phyloP scores from a whole-genome alignment of 495 filamentous ascomycete genomes.

The Lasiosphaeria hispida region DNA sequence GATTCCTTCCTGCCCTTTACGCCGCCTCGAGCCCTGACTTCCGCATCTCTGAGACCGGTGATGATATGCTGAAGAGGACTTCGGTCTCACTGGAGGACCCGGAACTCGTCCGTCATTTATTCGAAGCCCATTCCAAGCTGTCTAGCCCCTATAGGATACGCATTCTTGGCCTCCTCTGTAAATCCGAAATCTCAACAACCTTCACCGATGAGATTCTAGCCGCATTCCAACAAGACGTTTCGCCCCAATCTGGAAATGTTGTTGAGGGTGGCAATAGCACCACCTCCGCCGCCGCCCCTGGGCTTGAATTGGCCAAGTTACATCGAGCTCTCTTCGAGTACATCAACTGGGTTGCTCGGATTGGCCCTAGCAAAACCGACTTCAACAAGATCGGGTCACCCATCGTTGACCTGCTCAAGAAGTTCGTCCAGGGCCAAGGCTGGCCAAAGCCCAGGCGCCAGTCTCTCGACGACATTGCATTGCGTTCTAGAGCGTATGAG shows the following conservation, averaged over 20 bases:
- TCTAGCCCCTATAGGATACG: slow-evolving; percentile 70
- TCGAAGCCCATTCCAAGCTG: slow-evolving; percentile 67
- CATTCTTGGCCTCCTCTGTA: slow-evolving; percentile 70
- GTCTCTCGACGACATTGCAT: slow-evolving; percentile 57
- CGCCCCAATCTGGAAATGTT: not conserved
- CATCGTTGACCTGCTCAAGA: slow-evolving; percentile 67
- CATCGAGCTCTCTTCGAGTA: slow-evolving; percentile 83
- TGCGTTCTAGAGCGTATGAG: slow-evolving; percentile 78
- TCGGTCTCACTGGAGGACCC: slow-evolving; percentile 68
- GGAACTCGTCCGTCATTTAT: slow-evolving; percentile 60
- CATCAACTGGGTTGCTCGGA: slow-evolving; percentile 81
- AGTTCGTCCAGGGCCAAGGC: slow-evolving; percentile 76
- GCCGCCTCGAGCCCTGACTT: slow-evolving; percentile 81
- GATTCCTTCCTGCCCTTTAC: slow-evolving; percentile 79
- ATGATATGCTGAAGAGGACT: slow-evolving; percentile 80
- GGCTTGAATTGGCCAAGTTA: slow-evolving; percentile 45
- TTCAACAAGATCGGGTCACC: slow-evolving; percentile 58
- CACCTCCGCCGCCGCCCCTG: slow-evolving; percentile 12
- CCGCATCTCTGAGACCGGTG: slow-evolving; percentile 72
- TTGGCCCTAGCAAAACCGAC: slow-evolving; percentile 59
- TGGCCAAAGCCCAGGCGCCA: slow-evolving; percentile 67
- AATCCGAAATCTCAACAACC: slow-evolving; percentile 64
- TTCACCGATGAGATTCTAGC: slow-evolving; percentile 62
- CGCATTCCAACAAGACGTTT: slow-evolving; percentile 62
- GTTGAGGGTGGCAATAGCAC: not conserved